phyloP scores from a whole-genome alignment of 306 rosid species.

The Castanospermum australe region DNA sequence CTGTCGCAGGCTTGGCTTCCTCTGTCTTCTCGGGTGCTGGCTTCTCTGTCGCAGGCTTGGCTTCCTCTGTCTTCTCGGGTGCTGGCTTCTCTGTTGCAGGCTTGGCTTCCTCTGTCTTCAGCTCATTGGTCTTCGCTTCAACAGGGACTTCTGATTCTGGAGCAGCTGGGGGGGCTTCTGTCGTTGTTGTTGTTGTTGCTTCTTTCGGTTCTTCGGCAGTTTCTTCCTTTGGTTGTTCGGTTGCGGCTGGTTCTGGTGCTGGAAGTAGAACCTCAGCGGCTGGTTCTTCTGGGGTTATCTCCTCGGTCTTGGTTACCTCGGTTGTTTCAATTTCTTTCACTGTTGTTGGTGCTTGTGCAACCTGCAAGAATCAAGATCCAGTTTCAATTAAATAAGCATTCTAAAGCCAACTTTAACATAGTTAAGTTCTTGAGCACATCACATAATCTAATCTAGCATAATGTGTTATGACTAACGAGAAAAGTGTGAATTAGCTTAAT shows the following conservation, averaged over 20 bases:
- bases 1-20: slow-evolving; percentile 33
- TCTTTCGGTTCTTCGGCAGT: background rate
- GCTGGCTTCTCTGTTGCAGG: slow-evolving; percentile 29
- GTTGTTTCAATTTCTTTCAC: slow-evolving; percentile 39
- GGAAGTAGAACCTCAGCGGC: slow-evolving; percentile 26
- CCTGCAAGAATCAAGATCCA: slow-evolving; percentile 41
- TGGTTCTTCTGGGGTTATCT: slow-evolving; percentile 22
- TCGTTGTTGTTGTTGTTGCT: background rate
- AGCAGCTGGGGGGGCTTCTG: slow-evolving; percentile 8
- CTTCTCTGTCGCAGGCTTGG: slow-evolving; percentile 33
- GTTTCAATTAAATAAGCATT: background rate
- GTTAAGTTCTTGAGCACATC: background rate
- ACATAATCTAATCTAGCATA: background rate
- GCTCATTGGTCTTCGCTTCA: slow-evolving; percentile 44
- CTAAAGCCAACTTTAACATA: background rate
- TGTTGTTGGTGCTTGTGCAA: slow-evolving; percentile 39
- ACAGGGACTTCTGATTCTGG: slow-evolving; percentile 27
- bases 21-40: slow-evolving; percentile 23
- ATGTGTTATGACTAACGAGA: background rate
- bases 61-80: slow-evolving; percentile 30
- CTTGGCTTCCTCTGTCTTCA: slow-evolving; percentile 33
- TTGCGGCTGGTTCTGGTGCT: background rate
- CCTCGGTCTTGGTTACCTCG: slow-evolving; percentile 37
- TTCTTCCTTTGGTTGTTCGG: slow-evolving; percentile 9
- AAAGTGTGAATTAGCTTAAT: background rate